Conservation (phyloP, 176 grass and related monocot species). For the Paspalum vaginatum region DNA sequence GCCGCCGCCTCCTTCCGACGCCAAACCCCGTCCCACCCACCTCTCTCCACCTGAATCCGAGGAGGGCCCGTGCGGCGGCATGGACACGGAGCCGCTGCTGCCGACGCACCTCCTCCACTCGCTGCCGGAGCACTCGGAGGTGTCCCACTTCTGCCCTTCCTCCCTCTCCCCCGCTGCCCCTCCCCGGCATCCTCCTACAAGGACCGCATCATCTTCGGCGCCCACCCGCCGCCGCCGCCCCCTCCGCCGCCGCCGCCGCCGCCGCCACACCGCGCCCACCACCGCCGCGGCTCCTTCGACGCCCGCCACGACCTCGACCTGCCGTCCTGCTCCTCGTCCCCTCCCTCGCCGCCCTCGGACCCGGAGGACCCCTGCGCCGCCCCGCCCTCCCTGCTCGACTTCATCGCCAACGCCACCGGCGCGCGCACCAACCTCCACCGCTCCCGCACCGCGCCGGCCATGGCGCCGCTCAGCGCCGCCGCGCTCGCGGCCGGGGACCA, state of each 20-base stretch:
- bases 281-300: slow-evolving; percentile 15
- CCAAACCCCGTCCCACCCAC: background rate
- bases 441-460: slow-evolving; percentile 74
- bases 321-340: slow-evolving; percentile 47
- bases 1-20: background rate
- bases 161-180: slow-evolving; percentile 8
- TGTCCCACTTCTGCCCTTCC: slow-evolving; percentile 32
- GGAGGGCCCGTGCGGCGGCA: background rate
- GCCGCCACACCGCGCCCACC: background rate
- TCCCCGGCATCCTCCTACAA: slow-evolving; percentile 67
- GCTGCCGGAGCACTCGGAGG: slow-evolving; percentile 48
- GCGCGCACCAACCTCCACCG: slow-evolving; percentile 72
- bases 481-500: slow-evolving; percentile 24
- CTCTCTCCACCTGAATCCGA: background rate
- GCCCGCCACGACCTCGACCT: slow-evolving; percentile 34
- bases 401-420: slow-evolving; percentile 22
- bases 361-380: slow-evolving; percentile 23
- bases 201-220: slow-evolving; percentile 66
- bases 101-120: slow-evolving; percentile 20
- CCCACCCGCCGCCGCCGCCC: slow-evolving; percentile 30
- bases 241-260: background rate
- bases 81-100: slow-evolving; percentile 52
- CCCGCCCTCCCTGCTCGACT: slow-evolving; percentile 42
- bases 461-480: slow-evolving; percentile 54
- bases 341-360: slow-evolving; percentile 35